Base-by-base conservation (phyloP, 257 asterid species). In the Penstemon newberryi region DNA sequence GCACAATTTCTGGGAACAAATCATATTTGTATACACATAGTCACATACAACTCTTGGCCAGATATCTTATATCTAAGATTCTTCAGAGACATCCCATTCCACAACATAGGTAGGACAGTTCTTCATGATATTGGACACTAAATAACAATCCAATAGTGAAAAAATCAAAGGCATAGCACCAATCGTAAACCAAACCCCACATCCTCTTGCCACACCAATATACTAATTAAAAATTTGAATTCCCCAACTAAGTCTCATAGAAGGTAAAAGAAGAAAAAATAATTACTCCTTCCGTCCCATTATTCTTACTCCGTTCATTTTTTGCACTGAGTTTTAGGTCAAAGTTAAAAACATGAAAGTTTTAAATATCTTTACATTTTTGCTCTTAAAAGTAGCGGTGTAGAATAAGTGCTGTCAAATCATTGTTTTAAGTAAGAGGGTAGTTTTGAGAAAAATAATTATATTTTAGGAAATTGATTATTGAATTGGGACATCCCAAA, bases 191-290 rank as follows among this genome's bases (percentile, higher is more conserved):
- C 44, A 41, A 53, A 36, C 33, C 44, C 33, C 5, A 11, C 49
- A 56, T 19, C 47, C 47, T 51, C 46, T 5, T 46, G 49, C 52
- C 53, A 41, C 56, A 53, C 49, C 66, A 74, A 39, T 15, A 47
- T 56, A 56, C 39, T 9, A 7, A 56, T 52, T 13, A 43, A 55
- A 37, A 40, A 43, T 41, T 25, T 61, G 55, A 59, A 38, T 45
- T 11, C 33, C 33, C 7, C 60, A 38, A 42, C 19, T 60, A 50
- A 19, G 38, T 39, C 44, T 13, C 36, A 71, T 33, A 12, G 4
- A 62, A 70, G 67, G 67, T 15, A 50, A 47, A n/a, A 8, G 46
- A 38, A 58, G 13, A 8, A 40, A 61, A 40, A 8, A 15, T 41
- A 11, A 70, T 40, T 33, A 42, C 33, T 2, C 33, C 33, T 15